Evolutionary conservation across 495 filamentous ascomycete genomes (phyloP).

Genomic region (Trichocladium uniseriatum): DNA sequence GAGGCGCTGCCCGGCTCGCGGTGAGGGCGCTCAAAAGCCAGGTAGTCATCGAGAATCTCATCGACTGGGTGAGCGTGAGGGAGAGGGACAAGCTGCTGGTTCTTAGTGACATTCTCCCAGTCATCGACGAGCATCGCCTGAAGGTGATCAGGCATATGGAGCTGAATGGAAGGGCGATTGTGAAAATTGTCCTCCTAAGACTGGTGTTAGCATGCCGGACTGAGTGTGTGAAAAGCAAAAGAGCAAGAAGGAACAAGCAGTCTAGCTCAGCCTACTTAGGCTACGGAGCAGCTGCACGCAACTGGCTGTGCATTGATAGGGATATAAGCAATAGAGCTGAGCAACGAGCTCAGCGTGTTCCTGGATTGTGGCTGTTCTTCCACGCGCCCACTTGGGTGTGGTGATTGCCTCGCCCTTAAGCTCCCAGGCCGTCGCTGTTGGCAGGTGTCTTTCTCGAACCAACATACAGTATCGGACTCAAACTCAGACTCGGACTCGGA

Average conservation of each 20-base stretch:
- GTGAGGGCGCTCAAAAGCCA: conserved; percentile 56
- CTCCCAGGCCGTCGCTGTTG: not conserved
- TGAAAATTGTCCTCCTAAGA: conserved; percentile 78
- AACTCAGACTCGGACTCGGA: not conserved
- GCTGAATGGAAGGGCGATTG: conserved; percentile 65
- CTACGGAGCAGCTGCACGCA: not conserved
- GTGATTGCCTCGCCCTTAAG: not conserved
- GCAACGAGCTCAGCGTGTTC: not conserved
- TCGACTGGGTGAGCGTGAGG: conserved; percentile 67
- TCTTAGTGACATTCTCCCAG: conserved; percentile 98
- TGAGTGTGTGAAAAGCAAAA: not conserved
- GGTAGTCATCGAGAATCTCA: conserved; percentile 71
- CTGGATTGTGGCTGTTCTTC: too few species aligned
- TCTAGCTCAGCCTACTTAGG: not conserved
- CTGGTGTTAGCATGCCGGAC: conserved; percentile 17
- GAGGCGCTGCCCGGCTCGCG: conserved; percentile 57
- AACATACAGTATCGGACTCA: not conserved
- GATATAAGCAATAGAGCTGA: not conserved
- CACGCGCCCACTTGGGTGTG: not conserved
- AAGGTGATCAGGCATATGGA: conserved; percentile 72
- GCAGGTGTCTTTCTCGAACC: not conserved
- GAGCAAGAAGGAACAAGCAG: not conserved
- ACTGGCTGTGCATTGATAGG: not conserved
- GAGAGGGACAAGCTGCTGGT: conserved; percentile 72
- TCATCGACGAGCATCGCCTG: conserved; percentile 92